A percentile compares a stretch with the other conserved stretches of the same genome.
Evolutionary conservation across 2,329 filamentous ascomycete genomes (phyloP).

Genomic region (Huntiella moniliformis): DNA sequence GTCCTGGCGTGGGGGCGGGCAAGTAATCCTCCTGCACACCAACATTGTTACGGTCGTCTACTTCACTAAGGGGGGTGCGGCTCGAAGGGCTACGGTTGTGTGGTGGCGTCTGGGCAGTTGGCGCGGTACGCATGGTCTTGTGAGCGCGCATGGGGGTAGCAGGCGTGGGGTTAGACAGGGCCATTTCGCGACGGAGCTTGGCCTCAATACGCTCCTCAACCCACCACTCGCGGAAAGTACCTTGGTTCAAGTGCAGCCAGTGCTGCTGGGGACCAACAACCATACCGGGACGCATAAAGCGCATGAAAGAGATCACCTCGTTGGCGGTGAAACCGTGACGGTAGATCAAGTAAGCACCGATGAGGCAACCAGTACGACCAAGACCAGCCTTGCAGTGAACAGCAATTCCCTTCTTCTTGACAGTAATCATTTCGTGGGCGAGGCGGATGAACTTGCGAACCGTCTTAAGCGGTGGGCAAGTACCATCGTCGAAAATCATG

Average conservation of each 20-base stretch:
- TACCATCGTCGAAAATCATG: conserved; percentile 99
- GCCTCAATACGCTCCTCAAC: conserved; percentile 68
- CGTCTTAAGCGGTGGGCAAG: conserved; percentile 73
- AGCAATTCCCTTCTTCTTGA: conserved; percentile 81
- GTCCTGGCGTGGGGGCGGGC: conserved; percentile 84
- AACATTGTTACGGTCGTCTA: conserved; percentile 57
- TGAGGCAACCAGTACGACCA: conserved; percentile 85
- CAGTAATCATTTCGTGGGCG: conserved; percentile 82
- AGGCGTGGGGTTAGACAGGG: conserved; percentile 28
- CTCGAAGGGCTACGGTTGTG: conserved; percentile 59
- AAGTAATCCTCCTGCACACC: conserved; percentile 75
- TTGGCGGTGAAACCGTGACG: conserved; percentile 93
- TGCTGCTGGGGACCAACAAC: conserved; percentile 97
- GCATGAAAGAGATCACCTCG: conserved; percentile 94
- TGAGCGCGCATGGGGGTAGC: conserved; percentile 43
- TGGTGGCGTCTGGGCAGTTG: conserved; percentile 52
- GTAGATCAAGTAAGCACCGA: conserved; percentile 95
- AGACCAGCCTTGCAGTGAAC: conserved; percentile 98
- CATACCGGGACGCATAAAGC: conserved; percentile 98
- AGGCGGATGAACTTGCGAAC: conserved; percentile 90
- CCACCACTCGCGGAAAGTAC: conserved; percentile 97
- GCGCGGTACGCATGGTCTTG: conserved; percentile 41
- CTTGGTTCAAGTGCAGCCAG: conserved; percentile 95
- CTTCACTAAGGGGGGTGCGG: conserved; percentile 79
- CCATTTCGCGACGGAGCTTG: conserved; percentile 40